Conservation (phyloP, 768 basidiomycete species). For the Cantharellus anzutake region DNA sequence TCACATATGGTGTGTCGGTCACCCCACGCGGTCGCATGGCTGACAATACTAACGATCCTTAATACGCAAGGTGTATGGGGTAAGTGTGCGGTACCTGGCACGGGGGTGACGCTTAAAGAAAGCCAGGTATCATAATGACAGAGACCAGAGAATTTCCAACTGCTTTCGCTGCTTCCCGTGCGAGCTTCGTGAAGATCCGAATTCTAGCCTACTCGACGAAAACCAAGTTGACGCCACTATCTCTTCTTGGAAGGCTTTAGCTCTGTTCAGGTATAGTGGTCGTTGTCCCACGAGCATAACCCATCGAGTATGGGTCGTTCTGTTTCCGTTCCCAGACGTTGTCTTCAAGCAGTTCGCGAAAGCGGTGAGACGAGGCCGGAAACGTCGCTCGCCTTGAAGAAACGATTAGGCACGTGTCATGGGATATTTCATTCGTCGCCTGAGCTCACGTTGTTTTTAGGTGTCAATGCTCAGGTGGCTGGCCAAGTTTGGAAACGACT, state of each 20-base stretch:
- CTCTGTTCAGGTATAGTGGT: conserved; percentile 1
- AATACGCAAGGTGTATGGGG: background rate
- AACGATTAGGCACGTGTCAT: background rate
- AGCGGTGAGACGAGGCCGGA: too few relatives aligned
- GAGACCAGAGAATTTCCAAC: background rate
- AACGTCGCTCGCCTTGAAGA: background rate
- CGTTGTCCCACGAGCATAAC: background rate
- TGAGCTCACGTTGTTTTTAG: background rate
- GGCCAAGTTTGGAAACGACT: conserved; percentile 7
- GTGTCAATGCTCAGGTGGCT: conserved; percentile 1
- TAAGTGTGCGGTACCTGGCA: background rate
- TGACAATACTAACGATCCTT: background rate
- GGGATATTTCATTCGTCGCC: background rate
- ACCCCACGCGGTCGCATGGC: background rate
- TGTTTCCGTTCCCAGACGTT: background rate
- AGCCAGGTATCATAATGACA: background rate
- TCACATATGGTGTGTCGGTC: background rate
- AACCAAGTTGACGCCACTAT: background rate
- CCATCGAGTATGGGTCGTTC: background rate
- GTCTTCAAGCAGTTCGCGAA: too few relatives aligned
- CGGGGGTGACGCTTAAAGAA: background rate
- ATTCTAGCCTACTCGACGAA: background rate
- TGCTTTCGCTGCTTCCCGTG: background rate
- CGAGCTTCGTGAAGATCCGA: background rate
- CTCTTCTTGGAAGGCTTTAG: background rate